Percentiles rank a stretch among this genome's conserved stretches.
These are phyloP conservation scores for Ilyonectria destructans DNA, from an alignment of 2,329 filamentous ascomycete genomes.

Conservation along the genomic window DNA sequence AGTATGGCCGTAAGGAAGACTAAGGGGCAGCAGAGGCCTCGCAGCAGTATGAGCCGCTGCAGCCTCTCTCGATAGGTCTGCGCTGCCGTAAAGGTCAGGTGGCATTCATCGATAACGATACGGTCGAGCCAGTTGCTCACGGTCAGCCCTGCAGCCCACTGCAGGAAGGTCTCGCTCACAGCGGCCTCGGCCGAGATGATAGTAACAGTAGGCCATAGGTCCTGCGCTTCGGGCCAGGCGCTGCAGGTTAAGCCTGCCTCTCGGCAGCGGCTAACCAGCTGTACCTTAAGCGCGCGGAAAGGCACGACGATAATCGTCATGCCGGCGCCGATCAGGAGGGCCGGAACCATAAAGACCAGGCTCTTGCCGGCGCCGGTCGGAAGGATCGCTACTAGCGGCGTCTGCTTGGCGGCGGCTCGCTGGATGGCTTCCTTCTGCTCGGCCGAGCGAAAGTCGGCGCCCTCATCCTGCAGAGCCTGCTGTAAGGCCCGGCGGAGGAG, in stretches of 20 bases:
- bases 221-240: neutral
- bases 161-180: neutral
- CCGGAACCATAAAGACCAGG: neutral
- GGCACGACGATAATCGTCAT: neutral
- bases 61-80: too few relatives aligned
- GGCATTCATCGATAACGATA: neutral
- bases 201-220: neutral
- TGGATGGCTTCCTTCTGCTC: neutral
- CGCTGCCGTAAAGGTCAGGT: neutral
- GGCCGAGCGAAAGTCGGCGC: neutral
- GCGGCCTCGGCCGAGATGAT: neutral
- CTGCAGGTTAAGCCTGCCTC: neutral
- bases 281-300: neutral
- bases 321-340: neutral
- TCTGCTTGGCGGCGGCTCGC: neutral
- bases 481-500: neutral
- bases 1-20: too few relatives aligned
- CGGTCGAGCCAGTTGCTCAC: neutral
- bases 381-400: neutral
- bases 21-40: too few relatives aligned
- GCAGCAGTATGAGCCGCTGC: too few relatives aligned
- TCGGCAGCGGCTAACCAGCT: neutral
- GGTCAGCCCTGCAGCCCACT: neutral
- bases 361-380: neutral
- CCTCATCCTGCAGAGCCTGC: neutral